These are phyloP conservation scores for Ustilago cynodontis DNA, from an alignment of 1,284 basidiomycete species.

Conservation along the genomic window DNA sequence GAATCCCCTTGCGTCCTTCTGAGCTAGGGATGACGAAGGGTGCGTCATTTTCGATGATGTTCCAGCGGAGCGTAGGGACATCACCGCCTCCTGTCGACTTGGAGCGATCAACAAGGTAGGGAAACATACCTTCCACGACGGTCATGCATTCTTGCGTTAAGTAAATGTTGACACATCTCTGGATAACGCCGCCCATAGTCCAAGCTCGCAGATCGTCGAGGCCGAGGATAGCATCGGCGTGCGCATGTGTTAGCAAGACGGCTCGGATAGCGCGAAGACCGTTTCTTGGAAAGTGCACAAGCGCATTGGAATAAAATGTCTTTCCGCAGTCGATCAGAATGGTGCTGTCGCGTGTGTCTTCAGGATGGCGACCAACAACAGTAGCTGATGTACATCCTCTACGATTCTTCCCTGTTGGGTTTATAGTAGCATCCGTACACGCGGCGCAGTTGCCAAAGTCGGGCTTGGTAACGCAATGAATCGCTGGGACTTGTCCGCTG, in stretches of 20 bases:
- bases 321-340: constrained; percentile 68
- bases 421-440: constrained; percentile 57
- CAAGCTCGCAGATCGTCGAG: constrained; percentile 65
- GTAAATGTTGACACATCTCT: constrained; percentile 62
- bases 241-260: constrained; percentile 65
- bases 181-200: constrained; percentile 64
- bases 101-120: constrained; percentile 61
- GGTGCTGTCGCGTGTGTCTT: constrained; percentile 30
- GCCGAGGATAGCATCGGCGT: constrained; percentile 67
- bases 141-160: constrained; percentile 57
- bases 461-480: constrained; percentile 57
- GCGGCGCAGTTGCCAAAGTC: constrained; percentile 54
- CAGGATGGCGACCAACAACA: constrained; percentile 42
- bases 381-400: constrained; percentile 57
- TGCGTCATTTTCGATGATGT: constrained; percentile 56
- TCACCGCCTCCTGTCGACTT: constrained; percentile 65
- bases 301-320: constrained; percentile 62
- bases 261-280: constrained; percentile 58
- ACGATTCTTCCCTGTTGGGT: constrained; percentile 59
- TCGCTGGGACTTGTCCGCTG: constrained; percentile 62
- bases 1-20: constrained; percentile 22
- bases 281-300: constrained; percentile 51
- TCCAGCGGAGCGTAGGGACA: constrained; percentile 63
- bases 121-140: constrained; percentile 60
- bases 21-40: constrained; percentile 41